These are phyloP conservation scores for Boletus holoroseus DNA, from an alignment of 1,284 basidiomycete genomes.

Conservation along the genomic window DNA sequence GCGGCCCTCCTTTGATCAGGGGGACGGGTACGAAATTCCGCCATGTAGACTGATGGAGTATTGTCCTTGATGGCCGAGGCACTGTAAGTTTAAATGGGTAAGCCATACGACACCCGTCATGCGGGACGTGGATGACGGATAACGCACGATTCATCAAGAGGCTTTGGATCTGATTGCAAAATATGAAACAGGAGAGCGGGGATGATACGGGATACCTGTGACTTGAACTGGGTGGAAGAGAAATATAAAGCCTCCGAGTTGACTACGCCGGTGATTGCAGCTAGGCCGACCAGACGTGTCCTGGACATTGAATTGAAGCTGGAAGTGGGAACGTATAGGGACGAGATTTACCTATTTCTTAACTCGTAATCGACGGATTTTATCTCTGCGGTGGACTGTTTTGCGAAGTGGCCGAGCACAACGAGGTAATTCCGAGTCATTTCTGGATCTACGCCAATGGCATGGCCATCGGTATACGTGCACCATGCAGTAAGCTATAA, in stretches of 20 bases:
- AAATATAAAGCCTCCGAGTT: constrained; percentile 84
- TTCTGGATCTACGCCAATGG: constrained; percentile 70
- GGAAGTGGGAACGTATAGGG: background rate
- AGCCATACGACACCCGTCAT: background rate
- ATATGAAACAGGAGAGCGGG: constrained; percentile 72
- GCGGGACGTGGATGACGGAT: background rate
- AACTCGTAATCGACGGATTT: constrained; percentile 54
- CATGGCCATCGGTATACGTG: constrained; percentile 83
- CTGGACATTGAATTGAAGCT: constrained; percentile 36
- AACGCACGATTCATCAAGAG: constrained; percentile 65
- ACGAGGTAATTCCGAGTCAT: constrained; percentile 70
- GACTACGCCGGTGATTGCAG: constrained; percentile 75
- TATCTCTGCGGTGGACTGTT: constrained; percentile 48
- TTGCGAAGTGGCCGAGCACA: constrained; percentile 64
- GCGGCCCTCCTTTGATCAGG: constrained; percentile 74
- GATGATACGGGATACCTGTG: constrained; percentile 70
- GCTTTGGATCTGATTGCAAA: constrained; percentile 55
- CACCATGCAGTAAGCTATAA: constrained; percentile 84
- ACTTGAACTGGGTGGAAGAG: constrained; percentile 67
- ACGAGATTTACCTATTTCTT: constrained; percentile 54
- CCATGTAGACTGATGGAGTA: constrained; percentile 68
- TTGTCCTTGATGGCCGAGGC: constrained; percentile 58
- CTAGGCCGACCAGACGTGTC: constrained; percentile 80
- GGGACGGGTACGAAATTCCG: constrained; percentile 74
- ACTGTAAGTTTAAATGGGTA: constrained; percentile 34